Percentiles rank a stretch among this genome's conserved stretches.
These are phyloP conservation scores for Plasmopara viticola DNA, from an alignment of 352 stramenopile genomes.

Conservation along the genomic window DNA sequence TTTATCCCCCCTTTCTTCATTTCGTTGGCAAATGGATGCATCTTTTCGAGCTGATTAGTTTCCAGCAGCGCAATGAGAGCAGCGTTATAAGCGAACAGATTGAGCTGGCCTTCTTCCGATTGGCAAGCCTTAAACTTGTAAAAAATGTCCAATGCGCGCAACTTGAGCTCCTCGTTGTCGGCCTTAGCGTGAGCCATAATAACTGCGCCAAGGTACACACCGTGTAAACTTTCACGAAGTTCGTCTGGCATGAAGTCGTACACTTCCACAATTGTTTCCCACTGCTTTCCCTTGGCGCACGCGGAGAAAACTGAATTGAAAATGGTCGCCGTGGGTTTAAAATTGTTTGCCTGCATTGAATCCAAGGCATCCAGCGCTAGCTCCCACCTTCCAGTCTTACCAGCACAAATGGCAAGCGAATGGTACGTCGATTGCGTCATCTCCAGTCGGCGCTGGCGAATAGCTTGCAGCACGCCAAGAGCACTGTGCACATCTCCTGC, in stretches of 20 bases:
- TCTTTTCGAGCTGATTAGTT: constrained; percentile 43
- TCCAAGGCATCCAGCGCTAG: constrained; percentile 57
- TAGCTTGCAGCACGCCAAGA: constrained; percentile 55
- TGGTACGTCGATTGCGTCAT: constrained; percentile 79
- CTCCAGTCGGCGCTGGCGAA: constrained; percentile 45
- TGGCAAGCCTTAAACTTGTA: constrained; percentile 28
- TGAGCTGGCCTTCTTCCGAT: constrained; percentile 34
- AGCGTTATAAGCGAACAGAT: constrained; percentile 70
- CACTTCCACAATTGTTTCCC: constrained; percentile 53
- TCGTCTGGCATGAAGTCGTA: constrained; percentile 53
- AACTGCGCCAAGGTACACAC: constrained; percentile 57
- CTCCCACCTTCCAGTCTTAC: constrained; percentile 70
- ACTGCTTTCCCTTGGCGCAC: constrained; percentile 70
- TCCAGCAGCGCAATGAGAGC: constrained; percentile 52
- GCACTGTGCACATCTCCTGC: constrained; percentile 66
- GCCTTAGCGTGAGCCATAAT: constrained; percentile 75
- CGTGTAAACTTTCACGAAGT: constrained; percentile 29
- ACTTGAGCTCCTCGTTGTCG: constrained; percentile 23
- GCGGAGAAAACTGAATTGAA: constrained; percentile 78
- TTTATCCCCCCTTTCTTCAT: constrained; percentile 55
- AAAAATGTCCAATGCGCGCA: constrained; percentile 52
- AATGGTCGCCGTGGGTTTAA: constrained; percentile 56
- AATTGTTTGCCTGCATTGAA: constrained; percentile 42
- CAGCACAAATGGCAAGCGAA: constrained; percentile 70
- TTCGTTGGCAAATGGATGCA: constrained; percentile 45